Conservation (phyloP, 2,329 filamentous ascomycete species). For the Eurotiales sp. region DNA sequence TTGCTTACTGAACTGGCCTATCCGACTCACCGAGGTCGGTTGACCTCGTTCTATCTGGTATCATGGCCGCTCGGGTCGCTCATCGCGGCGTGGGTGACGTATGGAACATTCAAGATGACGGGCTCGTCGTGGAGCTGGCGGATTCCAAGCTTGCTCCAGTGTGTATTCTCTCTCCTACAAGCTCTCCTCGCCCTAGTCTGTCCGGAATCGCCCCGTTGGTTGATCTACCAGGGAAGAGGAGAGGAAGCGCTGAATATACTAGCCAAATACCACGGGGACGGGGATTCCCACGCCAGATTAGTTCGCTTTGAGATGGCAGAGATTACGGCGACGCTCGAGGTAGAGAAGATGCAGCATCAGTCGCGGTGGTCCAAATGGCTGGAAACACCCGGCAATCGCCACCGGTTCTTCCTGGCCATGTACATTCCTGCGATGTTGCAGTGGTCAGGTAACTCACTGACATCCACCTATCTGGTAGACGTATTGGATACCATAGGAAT, state of each 20-base stretch:
- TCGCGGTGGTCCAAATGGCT: slow-evolving; percentile 22
- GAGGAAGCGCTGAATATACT: not conserved
- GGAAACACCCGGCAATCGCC: slow-evolving; percentile 32
- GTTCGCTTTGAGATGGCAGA: slow-evolving; percentile 18
- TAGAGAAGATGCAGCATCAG: not conserved
- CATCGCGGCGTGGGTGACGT: slow-evolving; percentile 23
- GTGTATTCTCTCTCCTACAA: slow-evolving; percentile 8
- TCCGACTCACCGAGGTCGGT: slow-evolving; percentile 32
- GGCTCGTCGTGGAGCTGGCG: slow-evolving; percentile 18
- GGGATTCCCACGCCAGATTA: slow-evolving; percentile 16
- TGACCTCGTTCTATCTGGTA: slow-evolving; percentile 29
- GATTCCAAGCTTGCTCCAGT: slow-evolving; percentile 17
- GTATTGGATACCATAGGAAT: slow-evolving; percentile 38
- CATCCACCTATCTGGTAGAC: slow-evolving; percentile 35
- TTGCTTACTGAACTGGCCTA: slow-evolving; percentile 44
- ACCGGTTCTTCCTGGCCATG: slow-evolving; percentile 37
- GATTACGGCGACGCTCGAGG: not conserved
- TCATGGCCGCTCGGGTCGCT: slow-evolving; percentile 25
- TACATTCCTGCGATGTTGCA: slow-evolving; percentile 35
- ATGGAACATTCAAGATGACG: slow-evolving; percentile 17
- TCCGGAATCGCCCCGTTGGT: slow-evolving; percentile 9
- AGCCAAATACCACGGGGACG: slow-evolving; percentile 4
- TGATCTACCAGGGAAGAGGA: not conserved
- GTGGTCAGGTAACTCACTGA: slow-evolving; percentile 38
- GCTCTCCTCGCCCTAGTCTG: slow-evolving; percentile 17